Base-by-base conservation (phyloP, 2,329 filamentous ascomycete species). In the Fusarium cicatricum region DNA sequence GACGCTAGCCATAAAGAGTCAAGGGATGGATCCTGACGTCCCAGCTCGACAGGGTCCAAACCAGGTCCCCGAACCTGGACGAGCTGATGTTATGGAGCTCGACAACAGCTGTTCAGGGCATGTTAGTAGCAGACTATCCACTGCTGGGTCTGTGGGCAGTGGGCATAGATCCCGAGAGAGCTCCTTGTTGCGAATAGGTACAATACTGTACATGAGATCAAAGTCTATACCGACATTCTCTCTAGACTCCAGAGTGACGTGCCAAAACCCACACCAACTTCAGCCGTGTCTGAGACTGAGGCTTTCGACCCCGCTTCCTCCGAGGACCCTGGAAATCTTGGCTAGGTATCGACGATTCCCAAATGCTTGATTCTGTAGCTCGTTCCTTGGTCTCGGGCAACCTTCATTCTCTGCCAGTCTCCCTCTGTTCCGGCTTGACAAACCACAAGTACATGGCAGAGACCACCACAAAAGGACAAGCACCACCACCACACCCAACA, bases 11-110 rank as follows among this genome's bases (percentile, higher is more conserved):
- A 10, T 15, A 53, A 57, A 49, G 33, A 53, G 49, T 50, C 37
- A 46, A 52, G 50, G 38, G 16, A 62, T 42, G 41, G 60, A 50
- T 40, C 53, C 42, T 28, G 36, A 36, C 37, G 43, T 31, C 52
- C 58, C 64, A 69, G 66, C 66, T 69, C 52, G 58, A 69, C 64
- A 68, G 64, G 66, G 66, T 60, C 57, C 55, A 46, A 41, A 52
- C 32, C 46, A 62, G 45, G 63, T 62, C 62, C 52, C 52, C 14
- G 49, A 61, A 57, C 64, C 66, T 55, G 58, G 66, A 45, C 57
- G 41, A 69, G 66, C 66, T 68, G 66, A 68, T 7, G n/a, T n/a
- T 51, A 21, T 57, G 41, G 37, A 59, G 52, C 60, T 46, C 47
- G 37, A 26, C 8, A 32, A 32, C 11, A 3, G 14, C 29, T 32